Conservation (phyloP, 306 rosid genomes). For the Cicer arietinum region DNA sequence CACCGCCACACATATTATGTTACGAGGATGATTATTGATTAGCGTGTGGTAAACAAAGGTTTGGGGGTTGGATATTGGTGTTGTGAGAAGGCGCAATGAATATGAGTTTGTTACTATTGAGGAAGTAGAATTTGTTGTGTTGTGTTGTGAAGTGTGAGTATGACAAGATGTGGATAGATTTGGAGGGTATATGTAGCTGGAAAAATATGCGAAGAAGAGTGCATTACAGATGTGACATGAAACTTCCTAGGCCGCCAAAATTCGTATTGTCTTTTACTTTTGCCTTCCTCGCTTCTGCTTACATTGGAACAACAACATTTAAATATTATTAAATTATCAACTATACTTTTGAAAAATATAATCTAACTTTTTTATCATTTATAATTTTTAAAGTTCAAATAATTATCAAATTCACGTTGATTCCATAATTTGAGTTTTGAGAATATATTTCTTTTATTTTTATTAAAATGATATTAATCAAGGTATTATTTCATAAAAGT, state of each 20-base stretch:
- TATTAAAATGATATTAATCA: too few species aligned
- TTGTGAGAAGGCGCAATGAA: constrained; percentile 9
- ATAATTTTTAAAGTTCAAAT: too few species aligned
- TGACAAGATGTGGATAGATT: neutral
- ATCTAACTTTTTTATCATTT: too few species aligned
- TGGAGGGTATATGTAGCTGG: constrained; percentile 50
- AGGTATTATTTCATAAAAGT: too few species aligned
- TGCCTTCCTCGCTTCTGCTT: too few species aligned
- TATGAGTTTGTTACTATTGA: neutral
- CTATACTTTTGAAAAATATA: too few species aligned
- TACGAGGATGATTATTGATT: neutral
- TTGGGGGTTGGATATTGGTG: neutral
- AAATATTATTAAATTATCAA: too few species aligned
- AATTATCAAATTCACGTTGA: too few species aligned
- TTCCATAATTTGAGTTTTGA: too few species aligned
- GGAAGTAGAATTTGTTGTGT: constrained; percentile 5
- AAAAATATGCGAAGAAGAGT: neutral
- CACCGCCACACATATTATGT: constrained; percentile 83
- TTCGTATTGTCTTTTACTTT: neutral
- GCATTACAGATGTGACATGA: constrained; percentile 35
- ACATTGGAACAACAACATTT: too few species aligned
- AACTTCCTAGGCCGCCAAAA: constrained; percentile 32
- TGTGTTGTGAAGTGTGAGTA: neutral
- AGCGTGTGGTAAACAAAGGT: neutral
- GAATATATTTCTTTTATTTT: too few species aligned